phyloP scores from a whole-genome alignment of 129 eudicot genomes.

The Flaveria linearis region DNA sequence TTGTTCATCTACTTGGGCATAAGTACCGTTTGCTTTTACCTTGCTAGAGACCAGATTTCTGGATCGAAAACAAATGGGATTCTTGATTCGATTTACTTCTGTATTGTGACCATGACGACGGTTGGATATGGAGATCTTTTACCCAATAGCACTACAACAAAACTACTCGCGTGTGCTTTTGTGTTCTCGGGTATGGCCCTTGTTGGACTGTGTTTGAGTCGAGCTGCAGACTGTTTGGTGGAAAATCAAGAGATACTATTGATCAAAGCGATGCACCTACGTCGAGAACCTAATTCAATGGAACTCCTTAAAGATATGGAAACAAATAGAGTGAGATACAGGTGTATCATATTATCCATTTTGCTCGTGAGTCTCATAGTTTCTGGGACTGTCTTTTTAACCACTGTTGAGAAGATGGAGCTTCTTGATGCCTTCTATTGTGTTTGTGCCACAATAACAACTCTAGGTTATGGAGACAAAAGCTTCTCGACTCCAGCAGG shows the following conservation, averaged over 20 bases:
- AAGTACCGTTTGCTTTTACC: constrained; percentile 61
- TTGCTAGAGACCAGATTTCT: constrained; percentile 53
- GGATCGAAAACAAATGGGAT: constrained; percentile 60
- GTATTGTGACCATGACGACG: constrained; percentile 91
- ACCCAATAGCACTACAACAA: constrained; percentile 53
- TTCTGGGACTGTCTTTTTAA: constrained; percentile 62
- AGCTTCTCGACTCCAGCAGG: constrained; percentile 83
- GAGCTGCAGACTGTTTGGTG: constrained; percentile 76
- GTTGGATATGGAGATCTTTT: constrained; percentile 96
- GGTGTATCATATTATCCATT: constrained; percentile 44
- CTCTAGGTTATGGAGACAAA: constrained; percentile 85
- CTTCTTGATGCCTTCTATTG: constrained; percentile 84
- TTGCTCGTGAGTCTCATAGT: constrained; percentile 54
- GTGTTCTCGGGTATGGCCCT: constrained; percentile 90
- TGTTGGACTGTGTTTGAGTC: constrained; percentile 60
- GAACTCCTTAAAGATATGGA: constrained; percentile 61
- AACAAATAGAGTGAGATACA: constrained; percentile 61
- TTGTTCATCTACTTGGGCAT: constrained; percentile 49
- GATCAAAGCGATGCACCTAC: constrained; percentile 67
- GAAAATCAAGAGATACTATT: constrained; percentile 79
- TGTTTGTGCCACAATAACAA: constrained; percentile 84
- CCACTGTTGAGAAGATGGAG: constrained; percentile 59
- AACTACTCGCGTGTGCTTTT: constrained; percentile 82
- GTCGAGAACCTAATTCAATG: constrained; percentile 42
- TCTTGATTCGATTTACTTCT: constrained; percentile 78